phyloP scores from a whole-genome alignment of 2,329 filamentous ascomycete genomes.

The Arthrinium phaeospermum region DNA sequence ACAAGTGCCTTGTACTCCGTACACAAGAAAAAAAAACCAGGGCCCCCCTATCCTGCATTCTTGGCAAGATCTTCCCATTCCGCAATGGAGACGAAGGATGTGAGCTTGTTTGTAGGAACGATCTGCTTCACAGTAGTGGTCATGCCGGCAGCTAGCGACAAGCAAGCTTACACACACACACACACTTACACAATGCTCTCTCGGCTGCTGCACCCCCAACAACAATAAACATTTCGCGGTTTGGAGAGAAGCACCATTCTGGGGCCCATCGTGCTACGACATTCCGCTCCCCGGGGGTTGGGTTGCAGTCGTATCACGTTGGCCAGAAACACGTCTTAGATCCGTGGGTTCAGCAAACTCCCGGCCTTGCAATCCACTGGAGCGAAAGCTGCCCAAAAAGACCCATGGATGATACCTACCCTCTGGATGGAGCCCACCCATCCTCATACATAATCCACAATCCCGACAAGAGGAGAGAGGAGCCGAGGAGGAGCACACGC shows the following conservation, averaged over 20 bases:
- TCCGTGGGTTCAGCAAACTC: constrained; percentile 9
- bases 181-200: neutral
- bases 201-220: neutral
- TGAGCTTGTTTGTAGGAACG: constrained; percentile 5
- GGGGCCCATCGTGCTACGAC: constrained; percentile 12
- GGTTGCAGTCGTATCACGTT: constrained; percentile 1
- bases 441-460: neutral
- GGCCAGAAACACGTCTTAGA: constrained; percentile 12
- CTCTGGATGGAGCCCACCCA: neutral
- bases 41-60: constrained; percentile 14
- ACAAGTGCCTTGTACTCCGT: neutral
- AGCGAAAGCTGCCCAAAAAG: neutral
- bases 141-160: neutral
- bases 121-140: neutral
- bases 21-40: neutral
- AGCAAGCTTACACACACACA: neutral
- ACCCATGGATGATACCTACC: neutral
- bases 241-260: neutral
- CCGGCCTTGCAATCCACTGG: constrained; percentile 8
- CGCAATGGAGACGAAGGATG: neutral
- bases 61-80: constrained; percentile 10
- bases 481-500: neutral
- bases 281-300: neutral
- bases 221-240: neutral
- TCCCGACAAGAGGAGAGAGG: neutral